Evolutionary conservation across 2,329 filamentous ascomycete species (phyloP), one percentile per base, ranked within the genome.

Genomic region (Bipolaris sorokiniana): DNA sequence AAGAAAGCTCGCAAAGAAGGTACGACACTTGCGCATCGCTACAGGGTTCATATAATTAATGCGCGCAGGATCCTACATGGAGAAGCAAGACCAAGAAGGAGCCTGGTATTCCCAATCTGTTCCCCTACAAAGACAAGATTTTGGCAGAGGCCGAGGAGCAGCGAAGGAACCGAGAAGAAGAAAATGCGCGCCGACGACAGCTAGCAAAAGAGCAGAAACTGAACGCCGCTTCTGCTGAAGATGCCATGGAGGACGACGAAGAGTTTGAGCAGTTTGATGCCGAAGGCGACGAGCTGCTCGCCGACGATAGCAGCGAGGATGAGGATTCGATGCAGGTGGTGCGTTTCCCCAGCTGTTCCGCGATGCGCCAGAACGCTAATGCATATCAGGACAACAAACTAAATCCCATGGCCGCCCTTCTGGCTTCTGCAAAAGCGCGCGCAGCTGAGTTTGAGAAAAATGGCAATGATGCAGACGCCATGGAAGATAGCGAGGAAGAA

Each of bases 61-160:
- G 18, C 2, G n/a, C 40, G 4, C 61, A 86, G 86, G 97, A 97
- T 77, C 94, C 95, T 33, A 88, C 97, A 91, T 98, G 95, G 92
- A 88, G 90, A 68, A 93, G 92, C 58, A 91, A 92, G 77, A 77
- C 97, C 67, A 98, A 97, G 86, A 99, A 98, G 82, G 95, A 99
- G 71, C 95, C 94, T 22, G 95, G 95, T 47, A 97, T 99, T 61
- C 95, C 95, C 38, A 99, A 98, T 74, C 81, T 97, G 34, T 99
- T 97, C 80, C 95, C 95, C 0, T 97, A 95, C 84, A 99, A 99
- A 82, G 93, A 97, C 77, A 93, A 90, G 82, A 86, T 99, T 26
- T 85, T 99, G 33, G 88, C 93, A 56, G 92, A 99, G 78, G 96
- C 99, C 68, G 95, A 99, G 80, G 91, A 97, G 79, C 89, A 87